Evolutionary conservation across 2,329 filamentous ascomycete genomes (phyloP), one percentile per base, ranked within the genome.

Genomic region (Pseudocercospora fuligena): DNA sequence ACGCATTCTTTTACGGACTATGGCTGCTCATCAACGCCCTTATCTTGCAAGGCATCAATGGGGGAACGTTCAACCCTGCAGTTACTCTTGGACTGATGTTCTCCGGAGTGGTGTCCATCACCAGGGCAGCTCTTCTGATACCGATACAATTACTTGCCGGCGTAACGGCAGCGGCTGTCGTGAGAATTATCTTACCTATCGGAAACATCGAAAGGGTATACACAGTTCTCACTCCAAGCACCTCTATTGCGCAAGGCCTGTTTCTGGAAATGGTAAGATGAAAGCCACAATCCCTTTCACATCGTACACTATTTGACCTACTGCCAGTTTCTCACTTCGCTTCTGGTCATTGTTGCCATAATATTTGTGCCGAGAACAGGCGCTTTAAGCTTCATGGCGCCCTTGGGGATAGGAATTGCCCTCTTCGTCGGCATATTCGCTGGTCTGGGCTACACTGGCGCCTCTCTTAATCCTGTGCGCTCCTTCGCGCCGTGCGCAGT

Each of bases 281-380:
- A 27, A 47, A 33, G 36, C 16, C 33, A 21, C n/a, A n/a, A n/a
- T n/a, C n/a, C n/a, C n/a, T n/a, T n/a, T n/a, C n/a, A n/a, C n/a
- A 16, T 7, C 16, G 40, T 43, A 0, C 16, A 19, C 6, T 1
- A 2, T 19, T 33, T 63, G 54, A 58, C 71, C 43, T 54, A 69
- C 46, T 57, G 25, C 21, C 61, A 77, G 61, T 74, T 78, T 53
- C 63, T 77, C 14, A 78, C 76, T n/a, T 43, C 69, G 8, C 71
- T 78, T 27, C 66, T 75, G n/a, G 74, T 78, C 61, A 73, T 73
- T 46, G 71, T 76, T 11, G 71, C 77, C 54, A 76, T 78, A 70
- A 70, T 78, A 36, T 74, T 76, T 14, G 27, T 9, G 73, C 71
- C 19, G 73, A 77, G 67, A 75, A 78, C 68, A 65, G 69, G 33